Evolutionary conservation across 768 basidiomycete species (phyloP), one percentile per base, ranked within the genome.

Genomic region (Serendipita vermifera): DNA sequence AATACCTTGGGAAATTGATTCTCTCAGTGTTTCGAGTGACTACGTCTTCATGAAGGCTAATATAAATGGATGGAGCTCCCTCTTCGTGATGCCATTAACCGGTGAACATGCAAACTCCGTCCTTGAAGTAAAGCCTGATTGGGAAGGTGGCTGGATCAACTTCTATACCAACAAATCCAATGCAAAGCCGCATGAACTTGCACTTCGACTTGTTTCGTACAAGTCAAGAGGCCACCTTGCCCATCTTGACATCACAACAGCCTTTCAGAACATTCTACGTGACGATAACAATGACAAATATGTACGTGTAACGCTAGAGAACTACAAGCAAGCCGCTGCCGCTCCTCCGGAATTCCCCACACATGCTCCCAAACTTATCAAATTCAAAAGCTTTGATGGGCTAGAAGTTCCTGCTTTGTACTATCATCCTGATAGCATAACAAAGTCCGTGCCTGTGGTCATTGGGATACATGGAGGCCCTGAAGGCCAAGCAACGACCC

Each of bases 391-490:
- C 56, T 73, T 73, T 26, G 73, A 73, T 58, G 71, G 64, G 5
- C 41, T 73, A 55, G 67, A 71, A 57, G 60, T 74, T 38, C 71
- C 72, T 3, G 71, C 67, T 17, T 67, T 73, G 57, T 74, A 74
- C 56, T 73, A 73, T 56, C 72, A 71, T 58, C 72, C 72, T 1
- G 60, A 58, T 3, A 57, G 61, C 24, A 59, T 65, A 6, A 63
- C 65, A 54, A 63, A 60, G 33, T 61, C 61, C 20, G 65, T 62
- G 7, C 68, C 73, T 0, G 63, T 68, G 32, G 60, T 72, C 20
- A 68, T 73, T 29, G 59, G 57, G 15, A 73, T 73, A 14, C 73
- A 73, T 33, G 72, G 73, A 24, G 73, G 72, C 3, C 72, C 72
- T 9, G 67, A 62, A 36, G 60, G 64, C 33, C 71, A 73, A 55